phyloP scores from a whole-genome alignment of 352 stramenopile species.

The Globisporangium paroecandrum region DNA sequence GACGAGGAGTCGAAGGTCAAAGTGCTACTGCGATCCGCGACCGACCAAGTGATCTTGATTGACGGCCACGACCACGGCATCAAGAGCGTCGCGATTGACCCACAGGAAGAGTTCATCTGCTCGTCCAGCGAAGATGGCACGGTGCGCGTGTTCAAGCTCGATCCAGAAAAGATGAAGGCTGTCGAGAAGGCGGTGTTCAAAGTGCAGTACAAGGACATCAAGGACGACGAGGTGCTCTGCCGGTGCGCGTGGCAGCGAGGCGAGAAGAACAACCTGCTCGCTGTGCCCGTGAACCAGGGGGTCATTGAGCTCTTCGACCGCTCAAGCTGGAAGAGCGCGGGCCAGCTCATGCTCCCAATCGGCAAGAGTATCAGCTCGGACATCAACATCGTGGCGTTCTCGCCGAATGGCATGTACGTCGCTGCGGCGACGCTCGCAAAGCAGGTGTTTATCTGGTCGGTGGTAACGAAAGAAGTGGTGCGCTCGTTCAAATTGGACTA shows the following conservation, averaged over 20 bases:
- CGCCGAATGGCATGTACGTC: slow-evolving; percentile 75
- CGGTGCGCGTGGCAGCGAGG: slow-evolving; percentile 63
- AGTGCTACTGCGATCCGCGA: slow-evolving; percentile 52
- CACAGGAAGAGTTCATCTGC: slow-evolving; percentile 59
- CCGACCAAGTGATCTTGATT: slow-evolving; percentile 58
- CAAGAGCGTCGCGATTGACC: slow-evolving; percentile 74
- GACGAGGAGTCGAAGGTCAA: slow-evolving; percentile 73
- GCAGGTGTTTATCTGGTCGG: slow-evolving; percentile 69
- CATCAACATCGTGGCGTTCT: slow-evolving; percentile 73
- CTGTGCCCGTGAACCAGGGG: slow-evolving; percentile 58
- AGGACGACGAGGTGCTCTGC: slow-evolving; percentile 57
- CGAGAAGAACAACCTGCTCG: slow-evolving; percentile 31
- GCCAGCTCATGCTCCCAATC: slow-evolving; percentile 52
- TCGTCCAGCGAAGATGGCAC: slow-evolving; percentile 63
- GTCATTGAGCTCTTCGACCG: slow-evolving; percentile 65
- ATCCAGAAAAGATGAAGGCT: slow-evolving; percentile 35
- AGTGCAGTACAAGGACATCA: slow-evolving; percentile 57
- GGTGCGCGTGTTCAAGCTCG: slow-evolving; percentile 63
- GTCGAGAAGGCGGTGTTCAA: slow-evolving; percentile 46
- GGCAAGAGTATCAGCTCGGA: slow-evolving; percentile 52
- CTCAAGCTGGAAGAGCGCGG: slow-evolving; percentile 39
- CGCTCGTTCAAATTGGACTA: slow-evolving; percentile 64
- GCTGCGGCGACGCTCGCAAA: slow-evolving; percentile 62
- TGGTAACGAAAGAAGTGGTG: slow-evolving; percentile 47
- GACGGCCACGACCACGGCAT: slow-evolving; percentile 59